Conservation (phyloP, 768 basidiomycete species). For the Serendipita sp. region DNA sequence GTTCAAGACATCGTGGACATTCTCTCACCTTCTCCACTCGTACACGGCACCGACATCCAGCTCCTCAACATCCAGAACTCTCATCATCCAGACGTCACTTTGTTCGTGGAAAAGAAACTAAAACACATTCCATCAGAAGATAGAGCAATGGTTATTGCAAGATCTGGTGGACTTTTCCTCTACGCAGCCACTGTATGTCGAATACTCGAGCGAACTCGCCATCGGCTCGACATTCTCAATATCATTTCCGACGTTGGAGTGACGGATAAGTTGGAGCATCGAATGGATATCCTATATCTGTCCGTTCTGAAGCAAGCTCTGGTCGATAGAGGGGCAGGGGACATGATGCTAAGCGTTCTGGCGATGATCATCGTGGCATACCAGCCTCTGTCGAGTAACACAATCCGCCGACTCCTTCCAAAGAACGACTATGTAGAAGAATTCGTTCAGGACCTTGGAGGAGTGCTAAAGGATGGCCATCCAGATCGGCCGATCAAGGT, state of each 20-base stretch:
- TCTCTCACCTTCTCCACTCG: not conserved
- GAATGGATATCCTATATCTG: not conserved
- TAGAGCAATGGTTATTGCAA: not conserved
- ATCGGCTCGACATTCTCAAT: not conserved
- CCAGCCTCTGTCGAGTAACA: not conserved
- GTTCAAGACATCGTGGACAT: not conserved
- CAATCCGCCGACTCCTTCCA: not conserved
- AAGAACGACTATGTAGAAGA: not conserved
- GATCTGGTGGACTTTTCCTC: not conserved
- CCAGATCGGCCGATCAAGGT: conserved; percentile 3
- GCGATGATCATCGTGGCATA: not conserved
- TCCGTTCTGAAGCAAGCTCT: not conserved
- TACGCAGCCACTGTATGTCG: not conserved
- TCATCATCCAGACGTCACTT: not conserved
- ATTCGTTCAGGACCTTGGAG: not conserved
- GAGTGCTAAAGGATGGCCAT: not conserved
- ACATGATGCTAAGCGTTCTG: not conserved
- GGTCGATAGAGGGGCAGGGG: not conserved
- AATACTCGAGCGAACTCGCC: not conserved
- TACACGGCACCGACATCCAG: not conserved
- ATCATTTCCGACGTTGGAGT: not conserved
- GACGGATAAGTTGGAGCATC: not conserved
- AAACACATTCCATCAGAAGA: not conserved
- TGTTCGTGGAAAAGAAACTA: not conserved
- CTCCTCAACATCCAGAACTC: not conserved